A percentile compares a stretch with the other conserved stretches of the same genome.
These are phyloP conservation scores for Pseudogymnoascus sp. DNA, from an alignment of 2,329 filamentous ascomycete genomes.

Conservation along the genomic window DNA sequence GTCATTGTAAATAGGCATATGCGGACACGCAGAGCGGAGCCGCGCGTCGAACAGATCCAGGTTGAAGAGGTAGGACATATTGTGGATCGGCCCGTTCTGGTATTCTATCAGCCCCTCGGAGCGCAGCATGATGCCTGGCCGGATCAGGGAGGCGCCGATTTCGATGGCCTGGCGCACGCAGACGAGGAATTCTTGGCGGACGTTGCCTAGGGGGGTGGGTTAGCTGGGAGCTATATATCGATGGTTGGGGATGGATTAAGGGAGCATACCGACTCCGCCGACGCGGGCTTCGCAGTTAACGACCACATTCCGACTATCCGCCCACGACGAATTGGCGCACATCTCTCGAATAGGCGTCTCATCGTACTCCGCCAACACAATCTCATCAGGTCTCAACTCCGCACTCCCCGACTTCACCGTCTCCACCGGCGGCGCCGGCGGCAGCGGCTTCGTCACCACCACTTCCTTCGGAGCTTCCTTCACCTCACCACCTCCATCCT, in stretches of 20 bases:
- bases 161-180: neutral
- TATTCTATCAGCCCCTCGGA: constrained; percentile 1
- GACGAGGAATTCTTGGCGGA: neutral
- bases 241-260: too few species aligned
- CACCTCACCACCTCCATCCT: neutral
- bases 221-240: neutral
- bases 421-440: neutral
- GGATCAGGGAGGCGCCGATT: neutral
- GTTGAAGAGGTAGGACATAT: constrained; percentile 15
- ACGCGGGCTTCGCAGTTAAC: neutral
- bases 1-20: constrained; percentile 13
- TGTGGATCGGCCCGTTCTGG: neutral
- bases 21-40: constrained; percentile 11
- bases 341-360: neutral
- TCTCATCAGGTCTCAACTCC: neutral
- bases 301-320: neutral
- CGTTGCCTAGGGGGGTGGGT: constrained; percentile 9
- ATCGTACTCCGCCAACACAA: neutral
- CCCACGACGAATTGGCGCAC: neutral
- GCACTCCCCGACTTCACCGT: neutral
- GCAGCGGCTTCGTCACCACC: neutral
- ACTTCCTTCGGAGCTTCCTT: too few species aligned
- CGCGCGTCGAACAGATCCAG: constrained; percentile 9
- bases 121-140: neutral
- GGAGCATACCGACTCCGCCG: neutral